phyloP scores from a whole-genome alignment of 1,284 basidiomycete species.

The Kwoniella shivajii region DNA sequence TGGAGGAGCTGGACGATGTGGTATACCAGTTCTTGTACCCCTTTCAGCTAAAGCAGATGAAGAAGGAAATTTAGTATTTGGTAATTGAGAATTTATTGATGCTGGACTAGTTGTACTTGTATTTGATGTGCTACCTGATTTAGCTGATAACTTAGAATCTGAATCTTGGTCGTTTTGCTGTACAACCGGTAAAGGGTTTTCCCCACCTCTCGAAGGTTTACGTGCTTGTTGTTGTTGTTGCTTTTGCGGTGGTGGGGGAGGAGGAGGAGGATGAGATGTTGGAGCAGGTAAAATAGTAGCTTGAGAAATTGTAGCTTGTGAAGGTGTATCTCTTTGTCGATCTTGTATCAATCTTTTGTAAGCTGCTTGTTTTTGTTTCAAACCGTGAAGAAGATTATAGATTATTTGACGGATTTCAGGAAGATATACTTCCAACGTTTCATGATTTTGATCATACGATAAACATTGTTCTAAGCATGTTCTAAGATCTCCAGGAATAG shows the following conservation, averaged over 20 bases:
- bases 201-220: constrained; percentile 2
- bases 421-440: constrained; percentile 85
- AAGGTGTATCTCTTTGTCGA: constrained; percentile 18
- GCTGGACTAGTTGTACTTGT: constrained; percentile 17
- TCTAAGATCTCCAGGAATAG: constrained; percentile 87
- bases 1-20: constrained; percentile 45
- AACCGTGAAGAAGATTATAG: constrained; percentile 84
- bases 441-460: constrained; percentile 81
- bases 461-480: constrained; percentile 85
- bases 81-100: constrained; percentile 9
- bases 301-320: not conserved
- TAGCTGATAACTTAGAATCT: constrained; percentile 2
- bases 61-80: constrained; percentile 14
- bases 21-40: constrained; percentile 18
- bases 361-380: constrained; percentile 85
- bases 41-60: constrained; percentile 41
- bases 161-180: no score
- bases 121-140: constrained; percentile 7
- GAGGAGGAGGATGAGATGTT: not conserved
- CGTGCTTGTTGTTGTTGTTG: constrained; percentile 5
- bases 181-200: not conserved
- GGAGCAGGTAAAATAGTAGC: not conserved
- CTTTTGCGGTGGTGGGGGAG: not conserved
- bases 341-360: constrained; percentile 56
- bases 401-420: constrained; percentile 92